phyloP scores from a whole-genome alignment of 805 yeast species.

The Jamesozyma rosinii region DNA sequence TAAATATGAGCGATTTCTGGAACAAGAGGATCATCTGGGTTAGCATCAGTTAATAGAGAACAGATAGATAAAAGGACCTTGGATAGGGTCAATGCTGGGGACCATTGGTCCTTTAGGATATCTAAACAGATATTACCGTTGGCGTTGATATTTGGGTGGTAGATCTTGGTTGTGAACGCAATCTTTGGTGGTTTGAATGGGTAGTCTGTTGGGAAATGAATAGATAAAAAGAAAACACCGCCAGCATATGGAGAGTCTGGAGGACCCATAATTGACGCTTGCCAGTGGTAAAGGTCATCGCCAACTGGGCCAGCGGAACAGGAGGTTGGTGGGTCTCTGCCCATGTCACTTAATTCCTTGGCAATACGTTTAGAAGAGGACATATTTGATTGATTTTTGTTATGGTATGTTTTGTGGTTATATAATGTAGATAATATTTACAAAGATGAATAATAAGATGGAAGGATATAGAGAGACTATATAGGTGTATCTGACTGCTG shows the following conservation, averaged over 20 bases:
- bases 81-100: conserved; percentile 92
- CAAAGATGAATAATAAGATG: too few species aligned
- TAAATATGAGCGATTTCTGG: conserved; percentile 95
- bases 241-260: conserved; percentile 82
- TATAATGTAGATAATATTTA: too few species aligned
- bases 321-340: conserved; percentile 93
- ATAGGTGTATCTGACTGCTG: too few species aligned
- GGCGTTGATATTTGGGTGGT: conserved; percentile 92
- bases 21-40: conserved; percentile 96
- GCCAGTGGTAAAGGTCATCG: conserved; percentile 96
- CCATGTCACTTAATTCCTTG: conserved; percentile 9
- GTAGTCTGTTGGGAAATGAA: conserved; percentile 96
- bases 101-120: conserved; percentile 95
- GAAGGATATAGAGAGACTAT: too few species aligned
- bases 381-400: background rate
- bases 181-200: conserved; percentile 97
- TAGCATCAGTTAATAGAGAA: conserved; percentile 93
- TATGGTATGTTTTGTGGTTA: too few species aligned
- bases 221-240: conserved; percentile 89
- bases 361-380: conserved; percentile 9
- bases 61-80: conserved; percentile 89
- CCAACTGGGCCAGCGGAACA: conserved; percentile 98
- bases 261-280: conserved; percentile 98
- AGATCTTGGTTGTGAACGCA: conserved; percentile 84
- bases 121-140: conserved; percentile 93